These are phyloP conservation scores for Zancudomyces culisetae DNA, from an alignment of 371 early-diverging fungal species.

Conservation along the genomic window DNA sequence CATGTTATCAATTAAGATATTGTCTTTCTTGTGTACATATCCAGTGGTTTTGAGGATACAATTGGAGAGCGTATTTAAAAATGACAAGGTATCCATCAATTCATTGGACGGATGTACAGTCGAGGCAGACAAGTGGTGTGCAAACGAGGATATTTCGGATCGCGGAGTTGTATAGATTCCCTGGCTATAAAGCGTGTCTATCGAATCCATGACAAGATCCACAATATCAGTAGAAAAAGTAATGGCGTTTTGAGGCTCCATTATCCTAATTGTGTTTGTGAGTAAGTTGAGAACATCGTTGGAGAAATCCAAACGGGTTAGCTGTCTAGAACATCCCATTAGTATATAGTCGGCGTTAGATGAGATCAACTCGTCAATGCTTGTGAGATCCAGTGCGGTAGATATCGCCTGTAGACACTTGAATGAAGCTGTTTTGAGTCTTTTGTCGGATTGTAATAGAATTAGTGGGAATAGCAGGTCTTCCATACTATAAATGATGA, in stretches of 20 bases:
- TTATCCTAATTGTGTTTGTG: background rate
- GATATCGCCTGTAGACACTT: background rate
- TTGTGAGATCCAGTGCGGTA: background rate
- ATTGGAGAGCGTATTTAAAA: too few species aligned
- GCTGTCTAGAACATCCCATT: background rate
- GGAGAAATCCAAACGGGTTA: background rate
- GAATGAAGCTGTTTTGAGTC: too few species aligned
- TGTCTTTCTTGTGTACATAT: too few species aligned
- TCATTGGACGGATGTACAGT: too few species aligned
- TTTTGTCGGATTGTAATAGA: too few species aligned
- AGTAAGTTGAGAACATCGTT: background rate
- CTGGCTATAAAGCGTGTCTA: background rate
- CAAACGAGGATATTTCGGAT: too few species aligned
- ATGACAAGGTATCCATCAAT: too few species aligned
- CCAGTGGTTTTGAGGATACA: too few species aligned
- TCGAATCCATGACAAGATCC: background rate
- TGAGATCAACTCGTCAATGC: background rate
- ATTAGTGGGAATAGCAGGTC: background rate
- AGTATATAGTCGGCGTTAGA: slow-evolving; percentile 2
- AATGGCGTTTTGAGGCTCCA: background rate
- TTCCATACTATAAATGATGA: background rate
- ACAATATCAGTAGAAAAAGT: background rate
- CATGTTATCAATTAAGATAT: too few species aligned
- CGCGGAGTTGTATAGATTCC: background rate
- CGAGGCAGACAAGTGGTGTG: too few species aligned